Base-by-base conservation (phyloP, 1,139 yeast genomes). In the Candida tetrigidarum region DNA sequence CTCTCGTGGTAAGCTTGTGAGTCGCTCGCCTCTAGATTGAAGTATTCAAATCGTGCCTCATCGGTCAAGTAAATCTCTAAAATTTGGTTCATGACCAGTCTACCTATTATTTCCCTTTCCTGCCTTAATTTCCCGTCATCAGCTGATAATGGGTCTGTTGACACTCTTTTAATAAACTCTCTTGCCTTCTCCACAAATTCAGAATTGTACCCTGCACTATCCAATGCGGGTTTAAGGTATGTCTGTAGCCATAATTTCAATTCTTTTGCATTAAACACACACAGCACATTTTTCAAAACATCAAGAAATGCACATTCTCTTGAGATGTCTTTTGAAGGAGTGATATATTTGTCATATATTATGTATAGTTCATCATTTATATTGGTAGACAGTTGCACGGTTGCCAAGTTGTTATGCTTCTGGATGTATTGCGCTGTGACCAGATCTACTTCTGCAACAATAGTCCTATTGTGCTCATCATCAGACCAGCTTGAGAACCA, bases 181-280 rank as follows among this genome's bases (percentile, higher is more conserved):
- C 80, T 59, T 5, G 83, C 56, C 30, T 71, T 67, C 7, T 62
- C 63, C 0, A 81, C 83, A 37, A 71, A 70, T 22, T 50, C 50
- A 10, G 61, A 48, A 48, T 73, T 76, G 45, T 54, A 71, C 2
- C 87, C 86, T 0, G 85, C 85, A 38, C 86, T 80, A 56, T 84
- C 85, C 2, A 83, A 66, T 0, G 87, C 84, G 0, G 83, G 80
- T 18, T 66, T 66, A 8, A 76, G 59, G 53, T 80, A 77, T n/a
- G 77, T 68, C 37, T 67, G 66, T 42, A 81, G 66, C 89, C 90
- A 85, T 20, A 70, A 59, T 30, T 59, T 56, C 9, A 80, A 62
- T 38, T 77, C 77, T 1, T 71, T 69, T 16, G 59, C 55, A 44
- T 67, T 67, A 9, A 75, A 76, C 45, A 58, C 74, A 47, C 56